Evolutionary conservation across 2,329 filamentous ascomycete genomes (phyloP).

Genomic region (Trichoderma sp.): DNA sequence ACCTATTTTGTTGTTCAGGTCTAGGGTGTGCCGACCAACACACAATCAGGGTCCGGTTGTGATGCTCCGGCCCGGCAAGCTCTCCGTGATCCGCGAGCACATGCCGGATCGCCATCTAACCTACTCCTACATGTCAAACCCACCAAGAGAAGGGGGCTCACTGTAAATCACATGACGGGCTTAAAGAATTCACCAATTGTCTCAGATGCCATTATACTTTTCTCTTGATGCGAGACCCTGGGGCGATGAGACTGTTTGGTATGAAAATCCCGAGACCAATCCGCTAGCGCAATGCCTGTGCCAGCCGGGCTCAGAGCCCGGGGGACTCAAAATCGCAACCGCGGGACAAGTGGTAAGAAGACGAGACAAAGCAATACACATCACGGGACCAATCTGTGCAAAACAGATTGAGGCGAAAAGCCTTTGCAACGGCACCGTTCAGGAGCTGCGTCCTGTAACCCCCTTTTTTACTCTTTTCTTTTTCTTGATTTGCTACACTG

Average conservation of each 20-base stretch:
- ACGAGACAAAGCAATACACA: neutral
- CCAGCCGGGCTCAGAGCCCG: neutral
- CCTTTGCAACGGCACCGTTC: neutral
- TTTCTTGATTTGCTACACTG: neutral
- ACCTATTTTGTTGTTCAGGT: neutral
- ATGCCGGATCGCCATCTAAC: constrained; percentile 1
- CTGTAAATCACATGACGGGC: neutral
- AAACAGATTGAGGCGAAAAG: neutral
- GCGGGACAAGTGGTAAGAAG: neutral
- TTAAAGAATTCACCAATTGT: neutral
- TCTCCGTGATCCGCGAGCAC: neutral
- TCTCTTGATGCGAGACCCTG: neutral
- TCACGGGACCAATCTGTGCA: neutral
- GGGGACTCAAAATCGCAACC: neutral
- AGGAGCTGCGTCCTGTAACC: neutral
- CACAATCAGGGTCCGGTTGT: neutral
- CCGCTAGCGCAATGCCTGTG: neutral
- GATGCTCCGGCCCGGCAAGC: neutral
- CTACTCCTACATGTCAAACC: neutral
- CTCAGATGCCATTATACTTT: neutral
- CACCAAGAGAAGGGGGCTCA: neutral
- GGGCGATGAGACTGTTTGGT: constrained; percentile 10
- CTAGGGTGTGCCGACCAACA: neutral
- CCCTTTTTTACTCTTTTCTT: neutral
- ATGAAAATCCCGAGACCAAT: constrained; percentile 12